These are phyloP conservation scores for Beauveria medogensis DNA, from an alignment of 2,329 filamentous ascomycete genomes.

Conservation along the genomic window DNA sequence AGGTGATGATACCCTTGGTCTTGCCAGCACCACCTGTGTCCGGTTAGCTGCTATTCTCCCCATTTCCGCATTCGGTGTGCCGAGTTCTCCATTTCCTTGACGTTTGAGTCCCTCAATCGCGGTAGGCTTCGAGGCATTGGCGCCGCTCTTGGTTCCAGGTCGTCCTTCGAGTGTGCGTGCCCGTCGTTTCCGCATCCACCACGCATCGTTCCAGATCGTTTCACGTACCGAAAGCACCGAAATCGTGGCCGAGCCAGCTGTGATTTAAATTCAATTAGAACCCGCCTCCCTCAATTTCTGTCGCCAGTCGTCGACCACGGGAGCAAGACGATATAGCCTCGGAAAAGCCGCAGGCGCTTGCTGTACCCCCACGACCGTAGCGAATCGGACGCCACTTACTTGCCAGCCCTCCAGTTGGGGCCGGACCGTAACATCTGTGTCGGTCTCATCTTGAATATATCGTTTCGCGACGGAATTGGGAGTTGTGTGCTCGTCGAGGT, in stretches of 20 bases:
- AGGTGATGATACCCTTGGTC: conserved; percentile 59
- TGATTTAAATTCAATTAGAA: conserved; percentile 19
- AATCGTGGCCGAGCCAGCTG: conserved; percentile 62
- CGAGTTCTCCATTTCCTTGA: background rate
- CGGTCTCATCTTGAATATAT: conserved; percentile 30
- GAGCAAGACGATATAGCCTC: background rate
- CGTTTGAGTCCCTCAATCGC: background rate
- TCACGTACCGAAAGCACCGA: conserved; percentile 67
- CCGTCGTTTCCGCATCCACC: background rate
- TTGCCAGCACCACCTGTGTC: conserved; percentile 41
- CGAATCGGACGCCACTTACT: conserved; percentile 23
- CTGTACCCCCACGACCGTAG: conserved; percentile 10
- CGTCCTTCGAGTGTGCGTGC: background rate
- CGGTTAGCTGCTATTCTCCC: conserved; percentile 14
- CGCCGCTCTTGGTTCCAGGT: background rate
- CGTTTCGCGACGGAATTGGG: conserved; percentile 6
- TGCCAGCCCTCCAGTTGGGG: conserved; percentile 24
- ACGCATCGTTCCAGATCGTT: conserved; percentile 3
- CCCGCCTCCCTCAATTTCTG: background rate
- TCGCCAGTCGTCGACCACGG: background rate
- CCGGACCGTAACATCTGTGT: conserved; percentile 29
- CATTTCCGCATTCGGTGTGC: conserved; percentile 15
- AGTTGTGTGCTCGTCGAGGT: background rate
- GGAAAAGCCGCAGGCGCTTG: conserved; percentile 27
- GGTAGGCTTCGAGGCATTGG: background rate